Evolutionary conservation across 2,329 filamentous ascomycete genomes (phyloP).

Genomic region (Aureobasidium melanogenum): DNA sequence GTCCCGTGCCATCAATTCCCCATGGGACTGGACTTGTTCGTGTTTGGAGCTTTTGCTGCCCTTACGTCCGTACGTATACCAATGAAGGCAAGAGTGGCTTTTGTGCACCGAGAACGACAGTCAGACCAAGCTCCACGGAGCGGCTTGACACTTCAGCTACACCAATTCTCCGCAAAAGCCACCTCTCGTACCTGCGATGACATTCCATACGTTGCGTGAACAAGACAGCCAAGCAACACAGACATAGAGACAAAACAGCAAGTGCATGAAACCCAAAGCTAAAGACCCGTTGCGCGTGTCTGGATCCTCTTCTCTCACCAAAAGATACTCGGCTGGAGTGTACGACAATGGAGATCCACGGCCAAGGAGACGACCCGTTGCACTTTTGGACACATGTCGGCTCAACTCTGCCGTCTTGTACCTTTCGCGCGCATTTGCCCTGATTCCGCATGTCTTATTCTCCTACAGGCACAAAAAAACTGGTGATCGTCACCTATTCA

Average conservation of each 20-base stretch:
- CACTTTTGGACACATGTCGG: neutral
- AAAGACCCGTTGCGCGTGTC: neutral
- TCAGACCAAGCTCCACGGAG: neutral
- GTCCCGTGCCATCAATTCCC: neutral
- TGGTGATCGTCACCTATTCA: neutral
- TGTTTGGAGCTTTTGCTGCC: neutral
- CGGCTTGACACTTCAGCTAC: neutral
- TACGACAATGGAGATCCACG: neutral
- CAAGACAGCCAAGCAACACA: neutral
- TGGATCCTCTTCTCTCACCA: neutral
- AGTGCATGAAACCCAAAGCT: neutral
- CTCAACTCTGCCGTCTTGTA: neutral
- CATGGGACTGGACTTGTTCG: neutral
- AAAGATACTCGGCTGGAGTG: neutral
- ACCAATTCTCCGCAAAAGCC: neutral
- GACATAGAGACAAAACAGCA: neutral
- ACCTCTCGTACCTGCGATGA: neutral
- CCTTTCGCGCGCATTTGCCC: neutral
- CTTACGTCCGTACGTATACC: neutral
- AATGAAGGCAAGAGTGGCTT: neutral
- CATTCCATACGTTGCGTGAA: neutral
- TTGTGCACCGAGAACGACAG: neutral
- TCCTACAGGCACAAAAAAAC: neutral
- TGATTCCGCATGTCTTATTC: neutral
- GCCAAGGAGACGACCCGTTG: neutral